These are phyloP conservation scores for Coemansia sp. DNA, from an alignment of 192 early-diverging fungal genomes.

Conservation along the genomic window DNA sequence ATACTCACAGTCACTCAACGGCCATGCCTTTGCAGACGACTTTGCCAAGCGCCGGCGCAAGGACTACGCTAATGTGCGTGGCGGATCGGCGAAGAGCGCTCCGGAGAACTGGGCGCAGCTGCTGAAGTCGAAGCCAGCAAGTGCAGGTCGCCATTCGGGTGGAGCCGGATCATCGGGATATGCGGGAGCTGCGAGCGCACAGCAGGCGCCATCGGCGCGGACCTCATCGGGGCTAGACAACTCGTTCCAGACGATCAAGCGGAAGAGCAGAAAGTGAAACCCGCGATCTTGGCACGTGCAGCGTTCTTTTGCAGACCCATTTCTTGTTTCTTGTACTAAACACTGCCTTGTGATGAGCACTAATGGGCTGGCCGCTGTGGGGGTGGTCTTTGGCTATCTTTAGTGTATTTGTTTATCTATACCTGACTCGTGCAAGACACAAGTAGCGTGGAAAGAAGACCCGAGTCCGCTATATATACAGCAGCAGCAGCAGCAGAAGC, in stretches of 20 bases:
- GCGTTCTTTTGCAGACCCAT: background rate
- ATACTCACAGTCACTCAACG: constrained; percentile 70
- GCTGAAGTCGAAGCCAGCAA: constrained; percentile 2
- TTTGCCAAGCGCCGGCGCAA: constrained; percentile 74
- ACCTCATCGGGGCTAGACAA: constrained; percentile 12
- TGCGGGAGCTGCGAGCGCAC: background rate
- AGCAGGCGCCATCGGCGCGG: background rate
- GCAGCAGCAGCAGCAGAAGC: no score
- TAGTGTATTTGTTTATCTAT: no score
- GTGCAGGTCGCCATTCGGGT: background rate
- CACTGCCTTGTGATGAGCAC: no score
- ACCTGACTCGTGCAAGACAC: no score
- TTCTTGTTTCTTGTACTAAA: background rate
- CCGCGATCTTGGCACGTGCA: background rate
- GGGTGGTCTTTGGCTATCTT: no score
- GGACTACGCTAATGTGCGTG: constrained; percentile 44
- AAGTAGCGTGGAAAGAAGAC: no score
- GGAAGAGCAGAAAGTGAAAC: constrained; percentile 37
- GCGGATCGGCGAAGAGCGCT: constrained; percentile 34
- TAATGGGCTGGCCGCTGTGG: no score
- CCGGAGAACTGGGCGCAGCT: constrained; percentile 39
- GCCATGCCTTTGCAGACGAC: constrained; percentile 76
- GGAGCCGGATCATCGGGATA: background rate
- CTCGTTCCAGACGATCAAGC: constrained; percentile 45
- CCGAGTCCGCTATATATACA: background rate